A percentile compares a stretch with the other conserved stretches of the same genome.
phyloP scores from a whole-genome alignment of 345 rosid genomes.

The Jatropha curcas region DNA sequence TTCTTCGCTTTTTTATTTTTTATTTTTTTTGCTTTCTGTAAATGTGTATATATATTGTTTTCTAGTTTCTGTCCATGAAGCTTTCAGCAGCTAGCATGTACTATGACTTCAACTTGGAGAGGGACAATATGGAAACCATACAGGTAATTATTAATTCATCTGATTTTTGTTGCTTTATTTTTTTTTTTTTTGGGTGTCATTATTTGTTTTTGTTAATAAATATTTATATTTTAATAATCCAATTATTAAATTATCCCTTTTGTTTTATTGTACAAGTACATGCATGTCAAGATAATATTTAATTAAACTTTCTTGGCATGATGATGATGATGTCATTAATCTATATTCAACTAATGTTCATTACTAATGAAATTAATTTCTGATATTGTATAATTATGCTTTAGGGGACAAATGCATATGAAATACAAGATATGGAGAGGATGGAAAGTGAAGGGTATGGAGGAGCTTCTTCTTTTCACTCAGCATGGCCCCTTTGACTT shows the following conservation, averaged over 20 bases:
- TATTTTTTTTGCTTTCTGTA: background rate
- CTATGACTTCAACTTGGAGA: slow-evolving; percentile 40
- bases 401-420: slow-evolving; percentile 30
- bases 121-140: slow-evolving; percentile 33
- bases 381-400: slow-evolving; percentile 5
- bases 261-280: background rate
- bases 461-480: slow-evolving; percentile 29
- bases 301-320: background rate
- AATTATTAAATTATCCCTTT: too few species aligned
- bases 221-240: too few species aligned
- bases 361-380: background rate
- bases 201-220: too few species aligned
- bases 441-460: slow-evolving; percentile 36
- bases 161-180: background rate
- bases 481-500: slow-evolving; percentile 25
- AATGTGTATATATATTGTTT: too few species aligned
- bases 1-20: background rate
- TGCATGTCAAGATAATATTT: background rate
- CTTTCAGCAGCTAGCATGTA: slow-evolving; percentile 57
- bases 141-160: slow-evolving; percentile 20
- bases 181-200: background rate
- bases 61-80: slow-evolving; percentile 60
- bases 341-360: background rate
- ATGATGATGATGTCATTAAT: background rate
- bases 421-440: slow-evolving; percentile 28